These are phyloP conservation scores for Chimonanthus praecox DNA, from an alignment of 164 flowering plant species.

Conservation along the genomic window DNA sequence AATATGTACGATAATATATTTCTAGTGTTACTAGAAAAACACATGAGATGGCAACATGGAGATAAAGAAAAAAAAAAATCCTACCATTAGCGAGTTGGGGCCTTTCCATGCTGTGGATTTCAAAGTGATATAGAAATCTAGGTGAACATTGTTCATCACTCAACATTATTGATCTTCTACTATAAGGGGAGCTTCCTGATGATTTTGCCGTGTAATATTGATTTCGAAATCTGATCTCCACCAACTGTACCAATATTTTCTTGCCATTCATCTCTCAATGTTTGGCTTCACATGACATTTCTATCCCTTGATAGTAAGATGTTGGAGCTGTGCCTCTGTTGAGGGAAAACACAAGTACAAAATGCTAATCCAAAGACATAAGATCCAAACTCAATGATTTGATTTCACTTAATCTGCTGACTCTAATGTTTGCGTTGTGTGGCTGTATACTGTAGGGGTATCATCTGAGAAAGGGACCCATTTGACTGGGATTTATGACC, in stretches of 20 bases:
- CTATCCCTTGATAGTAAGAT: neutral
- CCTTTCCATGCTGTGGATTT: too few species aligned
- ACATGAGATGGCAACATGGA: too few species aligned
- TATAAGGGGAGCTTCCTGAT: too few species aligned
- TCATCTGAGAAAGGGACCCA: conserved; percentile 39
- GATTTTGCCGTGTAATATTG: neutral
- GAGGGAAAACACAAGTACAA: neutral
- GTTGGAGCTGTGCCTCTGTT: neutral
- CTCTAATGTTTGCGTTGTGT: neutral
- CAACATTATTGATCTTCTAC: too few species aligned
- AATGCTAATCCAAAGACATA: neutral
- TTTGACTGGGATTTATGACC: conserved; percentile 84
- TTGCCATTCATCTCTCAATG: too few species aligned
- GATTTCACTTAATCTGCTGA: neutral
- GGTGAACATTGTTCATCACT: too few species aligned
- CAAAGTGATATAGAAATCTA: too few species aligned
- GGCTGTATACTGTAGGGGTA: conserved; percentile 30
- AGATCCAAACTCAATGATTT: neutral
- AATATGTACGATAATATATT: too few species aligned
- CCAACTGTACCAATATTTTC: neutral
- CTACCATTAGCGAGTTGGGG: too few species aligned
- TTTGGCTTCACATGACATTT: neutral
- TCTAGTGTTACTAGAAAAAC: too few species aligned
- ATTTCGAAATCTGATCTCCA: neutral
- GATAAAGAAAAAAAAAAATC: too few species aligned